Percentiles rank a stretch among this genome's conserved stretches.
Evolutionary conservation across 768 basidiomycete genomes (phyloP).

Genomic region (Coprinopsis cinerea): DNA sequence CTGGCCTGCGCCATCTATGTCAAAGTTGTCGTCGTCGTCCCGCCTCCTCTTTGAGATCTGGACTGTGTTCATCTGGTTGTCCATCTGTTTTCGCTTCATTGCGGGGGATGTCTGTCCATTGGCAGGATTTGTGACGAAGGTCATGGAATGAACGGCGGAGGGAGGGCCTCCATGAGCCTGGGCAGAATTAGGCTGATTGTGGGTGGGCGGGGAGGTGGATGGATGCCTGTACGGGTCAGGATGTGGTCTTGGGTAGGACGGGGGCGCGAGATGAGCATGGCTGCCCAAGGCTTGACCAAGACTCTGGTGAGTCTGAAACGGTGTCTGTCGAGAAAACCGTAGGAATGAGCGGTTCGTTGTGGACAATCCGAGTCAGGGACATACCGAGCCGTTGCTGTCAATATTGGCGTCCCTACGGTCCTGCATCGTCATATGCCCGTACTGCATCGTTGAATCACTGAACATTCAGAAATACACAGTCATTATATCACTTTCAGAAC

Average conservation of each 20-base stretch:
- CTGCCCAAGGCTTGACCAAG: slow-evolving; percentile 56
- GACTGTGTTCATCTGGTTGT: slow-evolving; percentile 25
- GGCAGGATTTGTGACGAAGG: slow-evolving; percentile 32
- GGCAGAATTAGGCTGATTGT: slow-evolving; percentile 26
- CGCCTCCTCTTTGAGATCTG: slow-evolving; percentile 12
- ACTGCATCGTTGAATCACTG: slow-evolving; percentile 58
- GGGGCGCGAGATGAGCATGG: slow-evolving; percentile 36
- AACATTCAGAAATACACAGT: background rate
- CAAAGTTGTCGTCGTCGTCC: slow-evolving; percentile 33
- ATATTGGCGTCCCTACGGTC: slow-evolving; percentile 51
- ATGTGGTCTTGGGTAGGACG: slow-evolving; percentile 18
- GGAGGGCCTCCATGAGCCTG: slow-evolving; percentile 31
- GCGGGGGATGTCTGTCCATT: slow-evolving; percentile 28
- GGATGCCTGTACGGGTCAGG: slow-evolving; percentile 28
- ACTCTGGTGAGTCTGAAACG: slow-evolving; percentile 53
- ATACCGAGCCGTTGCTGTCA: slow-evolving; percentile 56
- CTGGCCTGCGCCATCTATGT: slow-evolving; percentile 42
- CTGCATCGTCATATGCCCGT: slow-evolving; percentile 47
- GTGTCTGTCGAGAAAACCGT: slow-evolving; percentile 31
- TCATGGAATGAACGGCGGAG: slow-evolving; percentile 30
- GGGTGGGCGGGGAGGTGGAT: slow-evolving; percentile 33
- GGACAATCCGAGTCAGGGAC: slow-evolving; percentile 26
- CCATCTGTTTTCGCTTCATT: slow-evolving; percentile 38
- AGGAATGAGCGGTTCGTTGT: slow-evolving; percentile 23
- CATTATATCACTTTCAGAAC: background rate